Evolutionary conservation across 163 green algal species (phyloP).

Genomic region (Botryococcus braunii): DNA sequence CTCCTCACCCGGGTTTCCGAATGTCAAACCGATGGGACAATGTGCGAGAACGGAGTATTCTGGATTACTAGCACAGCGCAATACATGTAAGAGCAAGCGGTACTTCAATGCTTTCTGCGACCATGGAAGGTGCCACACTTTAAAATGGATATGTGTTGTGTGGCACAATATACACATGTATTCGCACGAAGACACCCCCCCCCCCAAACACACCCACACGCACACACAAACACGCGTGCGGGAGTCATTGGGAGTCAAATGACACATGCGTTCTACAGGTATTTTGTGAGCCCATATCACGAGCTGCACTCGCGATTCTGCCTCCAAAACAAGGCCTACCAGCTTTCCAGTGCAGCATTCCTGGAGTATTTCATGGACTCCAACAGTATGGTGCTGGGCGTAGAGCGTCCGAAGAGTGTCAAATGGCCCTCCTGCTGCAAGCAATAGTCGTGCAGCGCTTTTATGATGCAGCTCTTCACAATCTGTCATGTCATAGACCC

Average conservation of each 20-base stretch:
- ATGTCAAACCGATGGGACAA: no score
- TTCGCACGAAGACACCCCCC: neutral
- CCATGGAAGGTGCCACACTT: no score
- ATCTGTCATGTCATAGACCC: constrained; percentile 84
- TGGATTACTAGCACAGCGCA: no score
- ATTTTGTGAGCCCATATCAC: neutral
- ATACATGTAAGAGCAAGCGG: no score
- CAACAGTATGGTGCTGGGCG: constrained; percentile 20
- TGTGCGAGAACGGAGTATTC: no score
- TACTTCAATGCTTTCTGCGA: no score
- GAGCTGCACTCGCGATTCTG: neutral
- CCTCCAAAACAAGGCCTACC: constrained; percentile 6
- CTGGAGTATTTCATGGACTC: constrained; percentile 59
- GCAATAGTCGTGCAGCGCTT: constrained; percentile 65
- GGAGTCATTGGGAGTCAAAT: neutral
- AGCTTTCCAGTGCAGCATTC: constrained; percentile 69
- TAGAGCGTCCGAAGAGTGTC: constrained; percentile 88
- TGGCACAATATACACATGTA: no score
- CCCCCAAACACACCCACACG: neutral
- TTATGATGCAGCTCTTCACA: constrained; percentile 71
- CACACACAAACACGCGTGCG: neutral
- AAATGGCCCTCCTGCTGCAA: constrained; percentile 75
- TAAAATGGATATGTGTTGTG: no score
- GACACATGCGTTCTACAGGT: neutral
- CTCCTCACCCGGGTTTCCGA: no score